Evolutionary conservation across 208 protist species (phyloP), one percentile per base, ranked within the genome.

Genomic region (Trichomonas tenax): DNA sequence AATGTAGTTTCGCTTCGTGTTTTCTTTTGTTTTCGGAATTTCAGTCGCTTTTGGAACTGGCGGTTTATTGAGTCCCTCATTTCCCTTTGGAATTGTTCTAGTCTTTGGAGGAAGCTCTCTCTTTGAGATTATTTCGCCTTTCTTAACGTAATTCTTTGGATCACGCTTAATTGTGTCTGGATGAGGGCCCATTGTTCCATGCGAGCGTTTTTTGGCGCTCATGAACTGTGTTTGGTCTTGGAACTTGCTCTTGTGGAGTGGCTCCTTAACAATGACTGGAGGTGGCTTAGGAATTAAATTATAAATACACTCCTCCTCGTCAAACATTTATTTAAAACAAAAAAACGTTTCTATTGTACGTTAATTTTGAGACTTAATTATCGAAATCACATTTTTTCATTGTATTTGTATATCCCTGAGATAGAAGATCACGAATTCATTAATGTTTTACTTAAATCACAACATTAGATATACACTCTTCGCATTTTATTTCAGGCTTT

Each of bases 261-360:
- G 82, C 40, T 89, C 82, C 41, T 89, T 89, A n/a, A 89, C 82
- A 46, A 89, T 46, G 17, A 89, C 82, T 31, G 82, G 82, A 34
- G 82, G 82, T 89, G 82, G 82, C 40, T 89, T 89, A 4, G 82
- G 82, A 48, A 89, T 89, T 89, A 89, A 89, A 21, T 89, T 89
- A 31, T 89, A 89, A 0, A 89, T 89, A n/a, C 40, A 46, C 36
- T 89, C 82, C 23, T 89, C 82, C 41, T 84, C 81, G 81, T 84
- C 81, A 72, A 72, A n/a, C 58, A 72, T 72, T 72, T n/a, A 31
- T n/a, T 72, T 72, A 51, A 51, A 51, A 51, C 3, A 3, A 51
- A 51, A 51, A 51, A 51, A 51, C 46, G 46, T 51, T 51, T 51
- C 46, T 15, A 51, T 51, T 51, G 46, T 51, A 51, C 46, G 46